phyloP scores from a whole-genome alignment of 352 stramenopile genomes.

The Elongisporangium senticosum region DNA sequence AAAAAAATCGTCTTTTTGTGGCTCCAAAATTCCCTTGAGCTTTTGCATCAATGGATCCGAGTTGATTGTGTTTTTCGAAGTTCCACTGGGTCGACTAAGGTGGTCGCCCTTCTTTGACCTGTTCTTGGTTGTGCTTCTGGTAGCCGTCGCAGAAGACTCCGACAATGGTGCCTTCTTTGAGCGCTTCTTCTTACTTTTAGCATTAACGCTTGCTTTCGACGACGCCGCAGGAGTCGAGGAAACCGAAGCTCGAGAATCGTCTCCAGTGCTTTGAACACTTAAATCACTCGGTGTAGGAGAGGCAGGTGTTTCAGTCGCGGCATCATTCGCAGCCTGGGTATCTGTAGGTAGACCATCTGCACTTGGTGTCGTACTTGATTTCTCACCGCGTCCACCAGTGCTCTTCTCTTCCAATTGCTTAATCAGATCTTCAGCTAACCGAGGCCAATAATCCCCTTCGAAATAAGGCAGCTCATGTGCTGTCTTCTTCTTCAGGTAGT shows the following conservation, averaged over 20 bases:
- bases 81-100: conserved; percentile 31
- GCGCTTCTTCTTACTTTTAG: conserved; percentile 72
- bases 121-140: conserved; percentile 62
- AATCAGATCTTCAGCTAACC: conserved; percentile 97
- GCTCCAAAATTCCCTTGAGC: conserved; percentile 95
- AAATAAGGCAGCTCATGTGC: conserved; percentile 96
- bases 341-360: conserved; percentile 14
- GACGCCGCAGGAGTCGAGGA: conserved; percentile 10
- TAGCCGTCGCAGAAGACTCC: conserved; percentile 46
- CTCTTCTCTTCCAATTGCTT: conserved; percentile 96
- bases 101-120: conserved; percentile 57
- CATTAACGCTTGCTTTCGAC: conserved; percentile 16
- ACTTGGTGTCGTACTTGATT: conserved; percentile 4
- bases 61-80: conserved; percentile 74
- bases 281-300: neutral
- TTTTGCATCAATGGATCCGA: conserved; percentile 96
- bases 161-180: conserved; percentile 29
- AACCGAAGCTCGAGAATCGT: neutral
- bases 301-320: conserved; percentile 14
- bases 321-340: conserved; percentile 6
- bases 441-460: conserved; percentile 98
- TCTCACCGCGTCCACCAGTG: conserved; percentile 25
- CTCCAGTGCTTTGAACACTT: neutral
- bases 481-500: conserved; percentile 86
- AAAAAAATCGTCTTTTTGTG: conserved; percentile 99